Base-by-base conservation (phyloP, 768 basidiomycete genomes). In the Lentinus brumalis region DNA sequence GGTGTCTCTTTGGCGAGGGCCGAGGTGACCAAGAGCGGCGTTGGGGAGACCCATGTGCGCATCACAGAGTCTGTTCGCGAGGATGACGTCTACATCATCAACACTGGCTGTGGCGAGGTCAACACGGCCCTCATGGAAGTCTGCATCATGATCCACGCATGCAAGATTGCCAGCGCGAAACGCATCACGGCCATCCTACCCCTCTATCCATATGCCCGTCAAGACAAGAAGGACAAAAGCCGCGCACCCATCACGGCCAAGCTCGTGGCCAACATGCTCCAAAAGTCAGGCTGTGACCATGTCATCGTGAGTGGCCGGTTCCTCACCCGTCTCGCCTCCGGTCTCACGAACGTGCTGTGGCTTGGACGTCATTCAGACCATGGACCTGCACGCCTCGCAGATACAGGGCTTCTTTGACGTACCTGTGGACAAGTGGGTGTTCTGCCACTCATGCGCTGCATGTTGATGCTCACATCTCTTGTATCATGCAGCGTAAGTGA, bases 321-420 rank as follows among this genome's bases (percentile, higher is more conserved):
- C 16, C n/a, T 32, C 46, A 49, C 12, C 10, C 46, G 9, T 38
- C 16, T 29, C 12, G 26, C 42, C 15, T 21, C 11, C 38, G 52
- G 21, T 14, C 32, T 44, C 8, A 45, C 38, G 38, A 40, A 32
- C 45, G 35, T 15, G 50, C 53, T 29, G 39, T 26, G 39, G 32
- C 41, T 26, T 26, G 21, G 54, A 32, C 35, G 35, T 40, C 21
- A 44, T 29, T 40, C 51, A 96, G 94, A 98, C 96, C 9, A 97
- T 98, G 94, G 97, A 99, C 77, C 80, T 98, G 60, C 96, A 99
- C 73, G 97, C 97, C 35, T 96, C 94, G 2, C 97, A 99, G 73
- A 98, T 99, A 64, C 97, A 99, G 78, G 97, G 97, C 6, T 99
- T 99, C 80, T 99, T 99, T 75, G 96, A 98, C 75, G 96, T 98